Base-by-base conservation (phyloP, 2,329 filamentous ascomycete species). In the Tolypocladium album region DNA sequence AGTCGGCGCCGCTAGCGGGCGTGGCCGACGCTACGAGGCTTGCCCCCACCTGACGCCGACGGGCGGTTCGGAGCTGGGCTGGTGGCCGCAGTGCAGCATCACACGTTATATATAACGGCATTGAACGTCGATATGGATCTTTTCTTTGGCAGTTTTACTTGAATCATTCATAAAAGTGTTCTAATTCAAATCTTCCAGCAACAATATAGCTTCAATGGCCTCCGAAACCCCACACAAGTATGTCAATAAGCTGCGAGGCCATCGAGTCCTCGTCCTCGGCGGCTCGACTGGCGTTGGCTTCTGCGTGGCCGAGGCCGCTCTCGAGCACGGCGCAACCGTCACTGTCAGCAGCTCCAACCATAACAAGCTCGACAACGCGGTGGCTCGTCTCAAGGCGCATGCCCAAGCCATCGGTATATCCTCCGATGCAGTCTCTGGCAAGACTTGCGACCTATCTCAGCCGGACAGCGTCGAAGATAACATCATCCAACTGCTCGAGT, bases 271-370 rank as follows among this genome's bases (percentile, higher is more conserved):
- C 47, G 72, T 89, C 67, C 77, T 88, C 55, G 86, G 86, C 53
- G 87, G 84, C 47, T 82, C 82, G 2, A 79, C 81, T 20, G 86
- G 86, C 58, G 85, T 89, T 47, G 86, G 86, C 39, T 83, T 79
- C 63, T 78, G 74, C 59, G 82, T 85, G 13, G 85, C 86, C 58
- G 80, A 86, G 74, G 81, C 79, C 2, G 73, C 76, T 17, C 68
- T 87, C 50, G 80, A 82, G 58, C 73, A 79, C 60, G 83, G 82
- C 40, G 81, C 80, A 45, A 69, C 68, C n/a, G 80, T 88, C 20
- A 79, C 76, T 55, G 79, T 89, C 66, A 80, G 82, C n/a, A 85
- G 82, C 3, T 87, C 84, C 3, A 82, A 78, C 59, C 69, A 75
- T 12, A 58, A 70, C 38, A 80, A 79, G 55, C 70, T 88, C 43